A percentile compares a stretch with the other conserved stretches of the same genome.
Evolutionary conservation across 257 asterid species (phyloP).

Genomic region (Knoxia roxburghii): DNA sequence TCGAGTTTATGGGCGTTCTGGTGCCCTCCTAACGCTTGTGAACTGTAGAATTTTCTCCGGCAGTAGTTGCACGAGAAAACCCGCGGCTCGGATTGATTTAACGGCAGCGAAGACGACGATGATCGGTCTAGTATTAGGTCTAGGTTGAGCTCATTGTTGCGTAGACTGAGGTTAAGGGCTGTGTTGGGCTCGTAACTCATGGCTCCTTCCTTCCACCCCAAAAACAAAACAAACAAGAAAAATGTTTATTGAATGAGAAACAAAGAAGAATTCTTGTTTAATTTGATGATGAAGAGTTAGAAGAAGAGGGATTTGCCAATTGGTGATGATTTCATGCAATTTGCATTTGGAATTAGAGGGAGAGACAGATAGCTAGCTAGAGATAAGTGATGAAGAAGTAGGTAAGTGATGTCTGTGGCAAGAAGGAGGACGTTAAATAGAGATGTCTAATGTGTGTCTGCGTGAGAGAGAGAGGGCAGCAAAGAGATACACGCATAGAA

Average conservation of each 20-base stretch:
- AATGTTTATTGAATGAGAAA: no score
- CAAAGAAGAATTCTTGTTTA: background rate
- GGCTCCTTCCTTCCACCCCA: no score
- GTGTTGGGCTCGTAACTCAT: conserved; percentile 52
- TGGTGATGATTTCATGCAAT: conserved; percentile 7
- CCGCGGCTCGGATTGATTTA: conserved; percentile 41
- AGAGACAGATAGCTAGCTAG: background rate
- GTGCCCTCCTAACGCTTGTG: conserved; percentile 94
- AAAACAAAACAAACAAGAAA: no score
- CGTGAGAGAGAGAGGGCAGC: background rate
- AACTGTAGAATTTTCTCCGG: conserved; percentile 66
- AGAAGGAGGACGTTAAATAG: conserved; percentile 17
- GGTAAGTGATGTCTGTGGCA: background rate
- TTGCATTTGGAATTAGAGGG: background rate
- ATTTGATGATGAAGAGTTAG: no score
- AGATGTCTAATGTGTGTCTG: background rate
- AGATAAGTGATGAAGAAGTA: conserved; percentile 14
- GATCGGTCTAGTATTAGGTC: conserved; percentile 41
- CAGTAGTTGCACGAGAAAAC: conserved; percentile 82
- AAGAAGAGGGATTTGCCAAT: background rate
- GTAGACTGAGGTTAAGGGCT: conserved; percentile 40
- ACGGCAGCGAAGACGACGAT: conserved; percentile 28
- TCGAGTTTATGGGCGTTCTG: conserved; percentile 90
- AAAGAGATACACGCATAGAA: background rate
- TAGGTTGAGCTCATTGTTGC: conserved; percentile 33